Evolutionary conservation across 306 rosid genomes (phyloP), one percentile per base, ranked within the genome.

Genomic region (Spatholobus suberectus): DNA sequence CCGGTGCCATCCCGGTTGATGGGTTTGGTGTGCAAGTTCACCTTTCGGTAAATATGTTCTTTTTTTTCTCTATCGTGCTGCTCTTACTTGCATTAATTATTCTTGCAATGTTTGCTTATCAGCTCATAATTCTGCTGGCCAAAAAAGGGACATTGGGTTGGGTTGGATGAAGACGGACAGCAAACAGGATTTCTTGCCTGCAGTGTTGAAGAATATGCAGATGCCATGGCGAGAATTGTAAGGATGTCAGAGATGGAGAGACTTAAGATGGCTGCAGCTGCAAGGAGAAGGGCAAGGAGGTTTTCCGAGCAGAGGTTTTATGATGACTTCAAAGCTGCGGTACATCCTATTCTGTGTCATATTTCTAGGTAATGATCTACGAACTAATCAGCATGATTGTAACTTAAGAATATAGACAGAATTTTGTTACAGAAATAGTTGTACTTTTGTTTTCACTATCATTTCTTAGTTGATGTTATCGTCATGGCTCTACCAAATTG

Each of bases 61-160:
- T 74, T 35, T 65, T 44, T 38, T 49, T n/a, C 11, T 26, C 72
- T 54, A 61, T 70, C 24, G 29, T 29, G 20, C 49, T 38, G 20
- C 44, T 21, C 58, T 46, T 57, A 21, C 17, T 18, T 73, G 70
- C 8, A 15, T 65, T 83, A 17, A 74, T 75, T 38, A 65, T 52
- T n/a, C 79, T 87, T 35, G 61, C 34, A 51, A 66, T 70, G 74
- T 35, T 72, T 78, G 62, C 24, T 59, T 82, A n/a, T 84, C 90
- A 96, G 99, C 99, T 73, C 98, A 96, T 82, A 88, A 93, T 83
- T 96, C 99, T 68, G 99, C 99, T 43, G 99, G 99, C 61, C 99
- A 98, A 17, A 94, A 90, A 87, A 92, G 93, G 98, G 99, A 96
- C 85, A 96, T n/a, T n/a, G n/a, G n/a, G n/a, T 96, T 77, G 94